Base-by-base conservation (phyloP, 148 eudicot species). In the Chenopodium quinoa region DNA sequence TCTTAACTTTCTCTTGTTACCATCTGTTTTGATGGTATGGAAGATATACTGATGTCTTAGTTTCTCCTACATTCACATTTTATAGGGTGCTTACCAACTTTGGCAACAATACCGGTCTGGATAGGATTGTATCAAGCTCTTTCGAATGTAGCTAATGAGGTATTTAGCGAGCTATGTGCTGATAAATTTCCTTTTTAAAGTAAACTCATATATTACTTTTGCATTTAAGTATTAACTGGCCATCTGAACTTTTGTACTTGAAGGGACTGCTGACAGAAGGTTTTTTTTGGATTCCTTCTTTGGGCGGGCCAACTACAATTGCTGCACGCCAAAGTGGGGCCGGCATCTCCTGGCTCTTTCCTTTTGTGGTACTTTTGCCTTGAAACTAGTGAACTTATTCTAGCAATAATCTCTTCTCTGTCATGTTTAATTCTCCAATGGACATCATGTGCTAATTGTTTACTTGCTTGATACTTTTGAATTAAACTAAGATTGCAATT, bases 71-170 rank as follows among this genome's bases (percentile, higher is more conserved):
- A 47, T 65, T 23, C 60, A 68, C 46, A 69, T 84, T 48, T 58
- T 48, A 84, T 91, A 97, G 99, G 99, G 82, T 94, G 98, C 87
- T 80, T 97, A 40, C 99, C 99, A 20, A 97, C 99, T 76, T 92
- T 97, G 93, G 99, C 99, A 48, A 97, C 99, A 76, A 97, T 97
- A 91, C 99, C 99, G 47, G 97, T 97, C 56, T 97, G 91, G 91
- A 97, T 97, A 85, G 99, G 99, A 66, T 86, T 97, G 81, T 97
- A 97, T 88, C 99, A 97, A 89, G 99, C 99, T 78, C 98, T 97
- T 89, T 97, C 99, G 71, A 97, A 97, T 89, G 98, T 97, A 46
- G 99, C 99, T 83, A 97, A 97, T 85, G 99, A 97, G 98, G 99
- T 97, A 83, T 52, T 58, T 54, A 65, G 34, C 37, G 71, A 66